Evolutionary conservation across 768 basidiomycete genomes (phyloP).

Genomic region (Phanerochaete sordida): DNA sequence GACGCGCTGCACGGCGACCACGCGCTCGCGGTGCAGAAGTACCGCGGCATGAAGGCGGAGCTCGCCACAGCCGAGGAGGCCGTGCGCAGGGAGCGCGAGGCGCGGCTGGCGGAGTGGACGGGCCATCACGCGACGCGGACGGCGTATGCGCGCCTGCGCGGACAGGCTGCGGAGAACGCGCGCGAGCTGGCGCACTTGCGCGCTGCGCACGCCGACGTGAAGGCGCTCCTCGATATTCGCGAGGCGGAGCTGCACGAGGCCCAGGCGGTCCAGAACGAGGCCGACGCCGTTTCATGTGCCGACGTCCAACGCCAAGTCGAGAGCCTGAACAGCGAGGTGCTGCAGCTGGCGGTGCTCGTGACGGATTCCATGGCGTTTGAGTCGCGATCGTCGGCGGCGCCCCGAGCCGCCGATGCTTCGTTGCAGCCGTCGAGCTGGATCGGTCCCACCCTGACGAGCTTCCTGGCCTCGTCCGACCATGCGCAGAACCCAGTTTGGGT

Average conservation of each 20-base stretch:
- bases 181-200: constrained; percentile 12
- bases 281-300: constrained; percentile 38
- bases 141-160: too few relatives aligned
- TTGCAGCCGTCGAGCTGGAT: not conserved
- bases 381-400: too few relatives aligned
- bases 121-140: too few relatives aligned
- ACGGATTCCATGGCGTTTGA: constrained; percentile 35
- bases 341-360: constrained; percentile 44
- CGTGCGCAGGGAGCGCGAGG: too few relatives aligned
- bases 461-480: not conserved
- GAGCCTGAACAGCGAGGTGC: constrained; percentile 42
- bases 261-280: constrained; percentile 31
- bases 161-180: not conserved
- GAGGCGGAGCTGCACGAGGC: constrained; percentile 36
- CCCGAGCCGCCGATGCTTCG: not conserved
- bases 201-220: constrained; percentile 16
- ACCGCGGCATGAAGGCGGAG: too few relatives aligned
- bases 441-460: not conserved
- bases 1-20: too few relatives aligned
- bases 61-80: too few relatives aligned
- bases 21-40: too few relatives aligned
- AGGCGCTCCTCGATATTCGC: constrained; percentile 28
- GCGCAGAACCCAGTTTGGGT: not conserved
- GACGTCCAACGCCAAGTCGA: constrained; percentile 43
- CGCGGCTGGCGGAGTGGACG: too few relatives aligned